These are phyloP conservation scores for Epichloe elymi DNA, from an alignment of 2,329 filamentous ascomycete species.

Conservation along the genomic window DNA sequence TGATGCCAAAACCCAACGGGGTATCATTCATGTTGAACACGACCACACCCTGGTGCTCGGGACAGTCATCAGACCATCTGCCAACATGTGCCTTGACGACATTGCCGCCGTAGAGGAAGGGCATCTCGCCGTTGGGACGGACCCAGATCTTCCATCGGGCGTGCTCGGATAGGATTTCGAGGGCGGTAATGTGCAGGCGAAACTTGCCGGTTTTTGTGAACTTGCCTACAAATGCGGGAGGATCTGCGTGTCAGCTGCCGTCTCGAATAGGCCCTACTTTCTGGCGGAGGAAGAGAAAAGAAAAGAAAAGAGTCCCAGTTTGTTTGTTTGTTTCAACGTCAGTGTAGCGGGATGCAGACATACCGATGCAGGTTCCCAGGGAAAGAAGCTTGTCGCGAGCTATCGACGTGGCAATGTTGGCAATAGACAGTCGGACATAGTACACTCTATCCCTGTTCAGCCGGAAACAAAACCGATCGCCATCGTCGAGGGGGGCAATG, in stretches of 20 bases:
- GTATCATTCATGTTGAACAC: slow-evolving; percentile 88
- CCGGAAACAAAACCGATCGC: slow-evolving; percentile 76
- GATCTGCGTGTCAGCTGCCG: background rate
- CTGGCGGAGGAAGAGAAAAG: background rate
- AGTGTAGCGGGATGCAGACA: background rate
- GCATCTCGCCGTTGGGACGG: slow-evolving; percentile 92
- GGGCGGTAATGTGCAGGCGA: slow-evolving; percentile 76
- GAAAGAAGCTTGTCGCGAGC: slow-evolving; percentile 71
- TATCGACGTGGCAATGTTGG: slow-evolving; percentile 81
- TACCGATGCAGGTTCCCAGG: slow-evolving; percentile 72
- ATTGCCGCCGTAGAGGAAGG: slow-evolving; percentile 89
- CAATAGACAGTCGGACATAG: slow-evolving; percentile 80
- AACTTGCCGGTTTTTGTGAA: slow-evolving; percentile 97
- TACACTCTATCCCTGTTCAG: slow-evolving; percentile 75
- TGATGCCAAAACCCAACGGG: slow-evolving; percentile 86
- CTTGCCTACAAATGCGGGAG: slow-evolving; percentile 45
- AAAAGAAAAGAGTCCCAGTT: too few relatives aligned
- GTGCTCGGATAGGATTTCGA: slow-evolving; percentile 80
- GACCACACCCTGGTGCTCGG: slow-evolving; percentile 83
- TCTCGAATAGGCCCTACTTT: slow-evolving; percentile 6
- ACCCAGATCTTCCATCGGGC: slow-evolving; percentile 97
- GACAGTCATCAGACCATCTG: slow-evolving; percentile 79
- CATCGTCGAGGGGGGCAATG: slow-evolving; percentile 57
- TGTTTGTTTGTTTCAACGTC: too few relatives aligned
- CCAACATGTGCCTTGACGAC: slow-evolving; percentile 61